Conservation (phyloP, 2,329 filamentous ascomycete species). For the Pseudogymnoascus sp. region DNA sequence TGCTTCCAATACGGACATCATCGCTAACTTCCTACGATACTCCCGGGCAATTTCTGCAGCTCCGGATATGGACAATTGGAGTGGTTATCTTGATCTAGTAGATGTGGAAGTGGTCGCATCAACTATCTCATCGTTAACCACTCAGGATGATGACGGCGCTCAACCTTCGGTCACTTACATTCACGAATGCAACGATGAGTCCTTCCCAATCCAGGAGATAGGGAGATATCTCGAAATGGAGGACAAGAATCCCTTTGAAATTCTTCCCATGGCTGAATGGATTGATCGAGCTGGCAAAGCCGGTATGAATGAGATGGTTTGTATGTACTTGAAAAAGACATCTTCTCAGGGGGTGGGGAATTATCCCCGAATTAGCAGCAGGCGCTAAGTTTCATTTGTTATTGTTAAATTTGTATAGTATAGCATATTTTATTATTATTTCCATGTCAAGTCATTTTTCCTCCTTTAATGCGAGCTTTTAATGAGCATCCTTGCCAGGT, state of each 20-base stretch:
- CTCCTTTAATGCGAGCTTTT: no score
- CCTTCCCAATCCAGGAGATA: background rate
- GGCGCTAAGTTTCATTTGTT: background rate
- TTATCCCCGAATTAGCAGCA: background rate
- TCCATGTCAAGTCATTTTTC: no score
- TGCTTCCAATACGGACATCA: background rate
- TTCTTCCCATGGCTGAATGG: background rate
- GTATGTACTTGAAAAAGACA: no score
- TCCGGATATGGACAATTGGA: background rate
- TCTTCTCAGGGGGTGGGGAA: background rate
- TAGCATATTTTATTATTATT: no score
- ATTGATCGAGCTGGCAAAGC: no score
- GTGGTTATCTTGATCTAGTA: background rate
- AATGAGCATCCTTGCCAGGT: no score
- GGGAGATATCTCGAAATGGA: background rate
- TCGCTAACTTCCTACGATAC: background rate
- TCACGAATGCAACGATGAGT: background rate
- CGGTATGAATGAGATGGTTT: no score
- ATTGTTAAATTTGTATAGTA: background rate
- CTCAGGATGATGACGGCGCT: background rate
- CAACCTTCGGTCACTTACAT: background rate
- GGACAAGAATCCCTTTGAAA: background rate
- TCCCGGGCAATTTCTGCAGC: background rate
- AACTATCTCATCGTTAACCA: background rate
- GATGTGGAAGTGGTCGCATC: background rate